Base-by-base conservation (phyloP, 305 asterid genomes). In the Fraxinus angustifolia region DNA sequence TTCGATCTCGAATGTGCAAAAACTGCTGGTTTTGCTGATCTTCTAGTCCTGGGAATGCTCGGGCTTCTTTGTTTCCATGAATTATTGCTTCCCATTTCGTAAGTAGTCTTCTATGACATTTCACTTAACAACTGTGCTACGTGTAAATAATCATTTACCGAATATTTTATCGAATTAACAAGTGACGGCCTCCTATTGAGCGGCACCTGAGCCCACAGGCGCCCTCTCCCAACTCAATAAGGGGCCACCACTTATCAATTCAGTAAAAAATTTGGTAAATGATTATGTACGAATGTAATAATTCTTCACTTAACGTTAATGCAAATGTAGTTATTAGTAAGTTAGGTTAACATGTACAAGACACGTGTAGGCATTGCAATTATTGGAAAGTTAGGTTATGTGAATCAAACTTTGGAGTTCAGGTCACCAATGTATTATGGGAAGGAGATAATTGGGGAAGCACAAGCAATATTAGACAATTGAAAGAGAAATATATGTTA, bases 21-120 rank as follows among this genome's bases (percentile, higher is more conserved):
- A 76, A 77, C 38, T 56, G 90, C 91, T 23, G 94, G 96, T 58
- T 93, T 90, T 76, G 17, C 1, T 0, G 90, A 85, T 28, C 31
- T 78, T 74, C 82, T 87, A 4, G 88, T 91, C 80, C 96, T 93
- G 0, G 93, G 97, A 82, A 86, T 91, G 86, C 90, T 90, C 19
- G 90, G 6, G 96, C 92, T 53, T 87, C 94, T 31, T 53, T 91
- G 80, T 89, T 91, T 81, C 97, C 93, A 8, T 82, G 93, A 73
- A 89, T 89, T 79, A 89, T 90, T 28, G 93, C 94, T 78, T 86
- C 89, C 34, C 84, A 88, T 80, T 91, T 89, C 71, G 94, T 90
- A 77, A 86, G 94, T 79, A 36, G 38, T 26, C 12, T 1, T 38
- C 45, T 38, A 38, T 38, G 10, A 38, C 62, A 6, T 4, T 12